Conservation (phyloP, 345 rosid species). For the Pistacia atlantica region DNA sequence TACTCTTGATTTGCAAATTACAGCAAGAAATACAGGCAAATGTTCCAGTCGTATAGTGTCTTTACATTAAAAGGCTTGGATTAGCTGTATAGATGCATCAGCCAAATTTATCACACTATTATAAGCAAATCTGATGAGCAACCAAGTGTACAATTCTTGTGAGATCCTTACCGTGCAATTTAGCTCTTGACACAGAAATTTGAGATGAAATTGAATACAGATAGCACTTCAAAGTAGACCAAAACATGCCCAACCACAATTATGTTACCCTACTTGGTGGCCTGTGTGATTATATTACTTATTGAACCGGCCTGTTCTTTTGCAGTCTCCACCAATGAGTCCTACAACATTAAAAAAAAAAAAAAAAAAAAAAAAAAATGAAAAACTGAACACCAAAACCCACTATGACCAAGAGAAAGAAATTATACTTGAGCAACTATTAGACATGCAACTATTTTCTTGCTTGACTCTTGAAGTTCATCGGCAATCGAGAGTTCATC, state of each 20-base stretch:
- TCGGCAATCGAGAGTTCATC: constrained; percentile 93
- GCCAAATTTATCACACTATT: not conserved
- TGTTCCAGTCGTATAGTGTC: not conserved
- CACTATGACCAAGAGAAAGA: not conserved
- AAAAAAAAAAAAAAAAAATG: not conserved
- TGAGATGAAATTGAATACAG: not conserved
- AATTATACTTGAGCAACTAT: constrained; percentile 79
- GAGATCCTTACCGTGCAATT: not conserved
- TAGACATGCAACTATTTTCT: constrained; percentile 84
- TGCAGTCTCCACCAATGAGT: constrained; percentile 91
- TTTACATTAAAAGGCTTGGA: not conserved
- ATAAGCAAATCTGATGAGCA: not conserved
- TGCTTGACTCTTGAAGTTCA: constrained; percentile 96
- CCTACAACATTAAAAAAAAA: constrained; percentile 49
- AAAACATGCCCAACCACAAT: not conserved
- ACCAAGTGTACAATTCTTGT: not conserved
- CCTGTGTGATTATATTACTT: constrained; percentile 90
- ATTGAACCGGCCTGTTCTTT: constrained; percentile 94
- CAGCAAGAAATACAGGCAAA: not conserved
- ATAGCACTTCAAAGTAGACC: constrained; percentile 1
- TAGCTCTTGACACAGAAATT: constrained; percentile 12
- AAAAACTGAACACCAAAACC: constrained; percentile 8
- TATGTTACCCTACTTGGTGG: constrained; percentile 60
- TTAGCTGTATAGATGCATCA: not conserved
- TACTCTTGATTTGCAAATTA: not conserved